Base-by-base conservation (phyloP, 1,284 basidiomycete species). In the Cutaneotrichosporon mucoides region DNA sequence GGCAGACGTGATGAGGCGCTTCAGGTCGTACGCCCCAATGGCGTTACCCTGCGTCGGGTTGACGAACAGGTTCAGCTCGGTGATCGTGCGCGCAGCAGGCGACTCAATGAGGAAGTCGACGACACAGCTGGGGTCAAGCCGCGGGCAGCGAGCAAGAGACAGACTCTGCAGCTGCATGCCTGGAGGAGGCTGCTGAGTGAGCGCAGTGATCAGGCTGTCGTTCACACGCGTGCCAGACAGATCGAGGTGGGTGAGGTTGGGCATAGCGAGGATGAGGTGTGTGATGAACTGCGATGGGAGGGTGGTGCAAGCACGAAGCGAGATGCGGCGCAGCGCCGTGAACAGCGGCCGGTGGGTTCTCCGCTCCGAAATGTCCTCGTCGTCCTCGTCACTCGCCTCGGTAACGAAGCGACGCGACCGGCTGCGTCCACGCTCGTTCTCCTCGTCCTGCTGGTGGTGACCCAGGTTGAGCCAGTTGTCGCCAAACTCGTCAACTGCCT, bases 11-110 rank as follows among this genome's bases (percentile, higher is more conserved):
- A 98, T 75, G 55, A 98, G 85, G 24, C 84, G 82, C 24, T 77
- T 68, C 37, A 97, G 82, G 62, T 97, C 87, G 16, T 85, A 82
- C 43, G 80, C 79, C 8, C 84, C 83, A 36, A 99, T 81, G 0
- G 90, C 85, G n/a, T 88, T 91, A 0, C 86, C 83, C 76, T 90
- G 93, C 1, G 92, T 90, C 70, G 83, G 83, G 69, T 96, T 92
- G 49, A 92, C 92, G 68, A 92, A 95, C 2, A 99, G 82, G 57
- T 89, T 91, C 43, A 98, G 82, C 69, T 98, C 90, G 55, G 81
- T 82, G 36, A 97, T 80, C 34, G 82, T 79, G 11, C 70, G 67
- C 8, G 79, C 79, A 3, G 87, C 86, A 2, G 87, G 86, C 0
- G 84, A 86, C 47, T 85, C 79, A 49, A 90, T 76, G 44, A 96